phyloP scores from a whole-genome alignment of 2,329 filamentous ascomycete genomes.

The Pseudogymnoascus sp. region DNA sequence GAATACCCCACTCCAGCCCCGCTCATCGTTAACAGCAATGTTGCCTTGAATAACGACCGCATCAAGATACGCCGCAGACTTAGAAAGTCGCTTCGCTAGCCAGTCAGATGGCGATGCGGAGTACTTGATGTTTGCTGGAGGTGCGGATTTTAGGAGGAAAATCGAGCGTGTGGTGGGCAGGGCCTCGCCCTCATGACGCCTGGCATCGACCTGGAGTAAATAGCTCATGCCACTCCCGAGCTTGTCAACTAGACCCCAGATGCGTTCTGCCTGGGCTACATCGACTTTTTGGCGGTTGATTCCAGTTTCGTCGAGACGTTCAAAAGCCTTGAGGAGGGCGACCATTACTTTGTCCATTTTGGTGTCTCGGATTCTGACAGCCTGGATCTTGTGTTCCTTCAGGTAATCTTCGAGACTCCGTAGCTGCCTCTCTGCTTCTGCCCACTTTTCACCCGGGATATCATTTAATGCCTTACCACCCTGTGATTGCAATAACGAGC shows the following conservation, averaged over 20 bases:
- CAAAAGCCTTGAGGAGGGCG: slow-evolving; percentile 3
- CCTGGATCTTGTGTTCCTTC: slow-evolving; percentile 10
- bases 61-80: not conserved
- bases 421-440: slow-evolving; percentile 9
- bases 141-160: slow-evolving; percentile 13
- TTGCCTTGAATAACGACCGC: not conserved
- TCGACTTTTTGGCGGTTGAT: slow-evolving; percentile 8
- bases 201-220: not conserved
- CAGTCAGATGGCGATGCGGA: slow-evolving; percentile 8
- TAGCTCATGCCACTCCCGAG: slow-evolving; percentile 10
- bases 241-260: slow-evolving; percentile 9
- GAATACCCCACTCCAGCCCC: slow-evolving; percentile 4
- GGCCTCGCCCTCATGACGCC: not conserved
- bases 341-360: slow-evolving; percentile 5
- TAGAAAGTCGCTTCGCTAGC: not conserved
- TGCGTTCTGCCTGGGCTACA: not conserved
- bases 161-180: slow-evolving; percentile 12
- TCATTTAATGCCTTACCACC: slow-evolving; percentile 6
- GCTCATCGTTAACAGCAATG: slow-evolving; percentile 6
- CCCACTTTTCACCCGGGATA: not conserved
- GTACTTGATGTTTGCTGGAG: slow-evolving; percentile 4
- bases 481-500: not conserved
- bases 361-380: not conserved
- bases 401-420: slow-evolving; percentile 10
- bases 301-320: slow-evolving; percentile 4